Base-by-base conservation (phyloP, 345 rosid species). In the Abelmoschus esculentus region DNA sequence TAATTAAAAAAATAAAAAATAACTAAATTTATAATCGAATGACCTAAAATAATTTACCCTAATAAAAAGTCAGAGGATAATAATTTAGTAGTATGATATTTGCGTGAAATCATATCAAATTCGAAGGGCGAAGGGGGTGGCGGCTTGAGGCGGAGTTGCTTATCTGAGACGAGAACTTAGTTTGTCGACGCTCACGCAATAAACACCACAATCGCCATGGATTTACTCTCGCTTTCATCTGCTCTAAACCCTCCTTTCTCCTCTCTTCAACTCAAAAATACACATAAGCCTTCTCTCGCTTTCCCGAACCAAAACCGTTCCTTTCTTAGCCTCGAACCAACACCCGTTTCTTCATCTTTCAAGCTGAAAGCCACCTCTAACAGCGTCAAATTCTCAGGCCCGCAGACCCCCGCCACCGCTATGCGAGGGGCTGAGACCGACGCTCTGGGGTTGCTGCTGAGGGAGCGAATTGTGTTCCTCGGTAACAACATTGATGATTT, bases 381-480 rank as follows among this genome's bases (percentile, higher is more conserved):
- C 22, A 7, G 19, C 40, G 40, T 73, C 9, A 61, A 72, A 46
- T 66, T 65, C 53, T 66, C 86, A 5, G 47, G 78, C 3, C 76
- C 88, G 3, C 96, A 90, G 87, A 80, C 79, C 2, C 95, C 90
- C 18, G 80, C 80, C 18, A 72, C 90, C 70, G 86, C 96, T 72
- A 84, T 79, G 78, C 84, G 85, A 12, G 96, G 90, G 46, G 96
- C 89, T 0, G 97, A 87, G 71, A 69, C 85, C 4, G 97, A 93
- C 75, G 88, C 89, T 74, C 84, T 91, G 98, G 96, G 95, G 12
- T 89, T 91, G 50, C 82, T 91, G 67, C 90, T 93, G 3, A 83
- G 52, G 73, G 98, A 93, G 73, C 86, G 98, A 72, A 91, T 91
- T 36, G 89, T 93, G 50, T 93, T 91, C 75, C 78, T 93, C 53